Base-by-base conservation (phyloP, 2,329 filamentous ascomycete species). In the Penicillium sp. region DNA sequence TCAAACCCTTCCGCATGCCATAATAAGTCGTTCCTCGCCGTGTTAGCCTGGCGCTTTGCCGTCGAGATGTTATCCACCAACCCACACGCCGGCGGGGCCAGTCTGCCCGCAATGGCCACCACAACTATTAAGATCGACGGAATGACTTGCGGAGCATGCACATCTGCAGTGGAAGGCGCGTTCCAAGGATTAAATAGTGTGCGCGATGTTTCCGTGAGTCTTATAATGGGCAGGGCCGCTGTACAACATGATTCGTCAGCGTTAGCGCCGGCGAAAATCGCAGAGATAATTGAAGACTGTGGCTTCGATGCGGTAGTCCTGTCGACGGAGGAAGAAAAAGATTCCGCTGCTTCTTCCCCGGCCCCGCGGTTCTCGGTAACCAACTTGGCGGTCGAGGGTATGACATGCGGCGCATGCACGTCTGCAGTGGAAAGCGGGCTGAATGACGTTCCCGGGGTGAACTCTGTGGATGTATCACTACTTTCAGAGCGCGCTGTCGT, bases 181-280 rank as follows among this genome's bases (percentile, higher is more conserved):
- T 96, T 99, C 76, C 88, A 90, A 67, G 84, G 83, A 61, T 82
- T 96, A 5, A 80, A 88, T 36, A 93, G 94, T 51, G 86, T 94
- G 9, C 89, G 88, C 59, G 91, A 82, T 64, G 91, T 97, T 55
- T 95, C 91, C 9, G 89, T 99, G 66, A 96, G 91, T 70, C 78
- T 99, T 65, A 89, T 97, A 52, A 96, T 97, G 85, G 92, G 96
- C 74, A 86, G 93, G 56, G 94, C 93, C n/a, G 92, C 97, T 39
- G 81, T 97, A 34, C 88, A 92, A 74, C 94, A 99, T 75, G 88
- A 97, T 73, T 85, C 90, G 1, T 77, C 81, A 51, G 81, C 83
- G 48, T 83, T 97, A 49, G 77, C 90, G 13, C 83, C 91, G 56
- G 88, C 92, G 35, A 78, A 87, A 62, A 83, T 97, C 56, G 85